Evolutionary conservation across 1,284 basidiomycete genomes (phyloP), one percentile per base, ranked within the genome.

Genomic region (Boletus sp.): DNA sequence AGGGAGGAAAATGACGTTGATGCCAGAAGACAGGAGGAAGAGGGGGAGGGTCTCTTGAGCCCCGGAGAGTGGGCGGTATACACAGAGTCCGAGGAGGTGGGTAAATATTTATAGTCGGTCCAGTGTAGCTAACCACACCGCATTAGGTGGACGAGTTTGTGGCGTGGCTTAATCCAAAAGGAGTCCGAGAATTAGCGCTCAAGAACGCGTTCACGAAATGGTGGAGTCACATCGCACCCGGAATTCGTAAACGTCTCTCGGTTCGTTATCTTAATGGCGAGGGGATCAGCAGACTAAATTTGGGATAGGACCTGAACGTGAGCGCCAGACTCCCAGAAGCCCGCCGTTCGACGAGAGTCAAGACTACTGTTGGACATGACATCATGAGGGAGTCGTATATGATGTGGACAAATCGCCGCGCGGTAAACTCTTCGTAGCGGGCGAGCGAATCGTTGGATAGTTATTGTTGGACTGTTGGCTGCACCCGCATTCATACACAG

Each of bases 141-240:
- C 44, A 44, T 47, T 62, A 94, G 89, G 68, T 96, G 49, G 84
- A 91, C 38, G 81, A 84, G 53, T 88, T 93, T 57, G 69, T 91
- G 40, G 77, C 82, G 3, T 98, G 94, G 94, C 75, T 99, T 17
- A 94, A 97, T 62, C 76, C 84, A 19, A 93, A 93, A 68, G 96
- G 95, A 7, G 78, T 85, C 42, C 83, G 94, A 41, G 95, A 98
- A 67, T 71, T 86, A 35, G 83, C 86, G 27, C 76, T 98, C 45
- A 89, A 91, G 69, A 85, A 84, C 49, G 70, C 80, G 2, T 70
- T 98, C 54, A 80, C 76, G 22, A 90, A 86, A 65, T 96, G 94
- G 91, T 85, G 84, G 78, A 73, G 77, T 34, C 91, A 94, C 62
- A 82, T 98, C 51, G 80, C 82, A 27, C 83, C 81, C 17, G 93